Conservation (phyloP, 371 early-diverging fungal species). For the Circinella umbellata region DNA sequence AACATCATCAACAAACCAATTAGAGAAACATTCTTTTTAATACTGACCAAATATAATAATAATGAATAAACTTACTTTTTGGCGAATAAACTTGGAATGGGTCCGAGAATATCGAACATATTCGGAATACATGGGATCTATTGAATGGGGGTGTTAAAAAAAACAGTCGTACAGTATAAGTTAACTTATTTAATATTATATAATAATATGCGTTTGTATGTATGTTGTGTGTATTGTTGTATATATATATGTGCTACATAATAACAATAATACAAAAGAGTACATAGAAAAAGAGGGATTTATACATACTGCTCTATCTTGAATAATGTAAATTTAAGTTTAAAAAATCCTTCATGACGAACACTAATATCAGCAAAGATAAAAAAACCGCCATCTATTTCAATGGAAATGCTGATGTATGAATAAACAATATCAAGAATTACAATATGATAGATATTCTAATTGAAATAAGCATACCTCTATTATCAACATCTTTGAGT, state of each 20-base stretch:
- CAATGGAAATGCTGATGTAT: not conserved
- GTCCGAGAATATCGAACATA: conserved; percentile 64
- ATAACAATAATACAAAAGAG: conserved; percentile 2
- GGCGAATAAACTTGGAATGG: conserved; percentile 87
- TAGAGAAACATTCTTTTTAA: conserved; percentile 4
- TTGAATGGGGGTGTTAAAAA: not conserved
- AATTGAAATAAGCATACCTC: conserved; percentile 26
- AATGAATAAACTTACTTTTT: conserved; percentile 60
- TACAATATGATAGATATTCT: not conserved
- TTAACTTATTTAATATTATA: not conserved
- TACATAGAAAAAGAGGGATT: not conserved
- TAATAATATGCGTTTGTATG: not conserved
- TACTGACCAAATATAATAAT: not conserved
- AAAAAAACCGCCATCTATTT: conserved; percentile 88
- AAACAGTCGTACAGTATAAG: conserved; percentile 5
- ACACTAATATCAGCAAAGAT: conserved; percentile 95
- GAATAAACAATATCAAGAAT: not conserved
- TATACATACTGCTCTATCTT: conserved; percentile 63
- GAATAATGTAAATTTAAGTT: conserved; percentile 89
- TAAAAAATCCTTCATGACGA: conserved; percentile 86
- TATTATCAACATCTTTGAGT: conserved; percentile 46
- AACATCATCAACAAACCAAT: not conserved
- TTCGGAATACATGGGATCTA: conserved; percentile 8
- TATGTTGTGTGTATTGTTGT: not conserved
- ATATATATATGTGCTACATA: not conserved